phyloP scores from a whole-genome alignment of 306 rosid species.

The Fragaria nilgerrensis region DNA sequence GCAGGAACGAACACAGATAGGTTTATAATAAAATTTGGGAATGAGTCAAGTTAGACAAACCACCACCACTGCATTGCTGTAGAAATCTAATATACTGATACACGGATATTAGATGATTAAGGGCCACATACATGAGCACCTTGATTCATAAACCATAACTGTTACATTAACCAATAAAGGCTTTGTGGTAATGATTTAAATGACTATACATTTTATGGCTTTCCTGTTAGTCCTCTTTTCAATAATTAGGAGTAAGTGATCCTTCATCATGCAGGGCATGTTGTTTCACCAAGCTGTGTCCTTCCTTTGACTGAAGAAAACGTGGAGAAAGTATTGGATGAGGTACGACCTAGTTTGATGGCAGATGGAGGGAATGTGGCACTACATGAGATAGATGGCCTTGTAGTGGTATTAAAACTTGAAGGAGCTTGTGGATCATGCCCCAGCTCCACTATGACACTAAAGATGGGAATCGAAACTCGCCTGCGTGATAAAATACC shows the following conservation, averaged over 20 bases:
- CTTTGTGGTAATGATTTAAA: not conserved
- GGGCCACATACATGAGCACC: not conserved
- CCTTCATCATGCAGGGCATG: constrained; percentile 42
- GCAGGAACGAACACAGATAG: not conserved
- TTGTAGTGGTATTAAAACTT: constrained; percentile 80
- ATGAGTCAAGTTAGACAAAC: not conserved
- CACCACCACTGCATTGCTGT: not conserved
- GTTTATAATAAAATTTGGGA: not conserved
- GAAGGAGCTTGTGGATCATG: constrained; percentile 99
- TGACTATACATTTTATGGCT: not conserved
- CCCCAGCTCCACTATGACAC: constrained; percentile 94
- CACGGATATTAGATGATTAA: not conserved
- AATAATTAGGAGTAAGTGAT: not conserved
- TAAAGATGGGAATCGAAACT: constrained; percentile 90
- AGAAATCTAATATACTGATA: not conserved
- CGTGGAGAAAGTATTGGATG: constrained; percentile 93
- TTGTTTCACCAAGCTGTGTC: constrained; percentile 71
- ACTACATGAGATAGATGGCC: constrained; percentile 93
- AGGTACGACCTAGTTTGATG: constrained; percentile 91
- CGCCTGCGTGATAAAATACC: constrained; percentile 91
- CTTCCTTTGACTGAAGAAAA: constrained; percentile 91
- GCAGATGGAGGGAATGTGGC: constrained; percentile 99
- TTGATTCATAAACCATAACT: not conserved
- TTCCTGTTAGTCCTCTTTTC: not conserved
- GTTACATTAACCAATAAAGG: not conserved